Conservation (phyloP, 2,329 filamentous ascomycete species). For the Pseudogymnoascus sp. region DNA sequence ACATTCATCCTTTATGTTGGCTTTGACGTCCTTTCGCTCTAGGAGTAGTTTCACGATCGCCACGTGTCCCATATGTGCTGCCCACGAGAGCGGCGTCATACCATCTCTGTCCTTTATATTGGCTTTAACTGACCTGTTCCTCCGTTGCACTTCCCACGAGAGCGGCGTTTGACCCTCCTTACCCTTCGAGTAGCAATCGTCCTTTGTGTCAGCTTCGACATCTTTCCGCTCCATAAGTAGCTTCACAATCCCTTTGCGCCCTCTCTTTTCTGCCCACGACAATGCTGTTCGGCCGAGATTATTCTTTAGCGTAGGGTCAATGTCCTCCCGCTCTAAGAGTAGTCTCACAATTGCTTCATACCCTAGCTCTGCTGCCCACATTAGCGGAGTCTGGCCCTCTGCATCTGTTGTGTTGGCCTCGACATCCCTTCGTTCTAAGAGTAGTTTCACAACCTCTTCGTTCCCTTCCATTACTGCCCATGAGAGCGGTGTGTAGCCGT, state of each 20-base stretch:
- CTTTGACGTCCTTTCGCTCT: not conserved
- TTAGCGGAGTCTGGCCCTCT: slow-evolving; percentile 4
- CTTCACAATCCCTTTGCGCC: not conserved
- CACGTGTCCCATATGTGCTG: not conserved
- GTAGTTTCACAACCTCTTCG: not conserved
- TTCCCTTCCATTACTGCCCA: not conserved
- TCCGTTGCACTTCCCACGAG: not conserved
- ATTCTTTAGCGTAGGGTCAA: not conserved
- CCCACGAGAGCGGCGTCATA: not conserved
- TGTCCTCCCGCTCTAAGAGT: not conserved
- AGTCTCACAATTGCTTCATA: not conserved
- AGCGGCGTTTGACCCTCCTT: not conserved
- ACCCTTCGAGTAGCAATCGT: not conserved
- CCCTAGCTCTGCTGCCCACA: not conserved
- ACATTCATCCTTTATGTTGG: too few species aligned
- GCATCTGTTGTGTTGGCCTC: not conserved
- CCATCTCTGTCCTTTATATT: not conserved
- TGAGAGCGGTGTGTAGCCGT: not conserved
- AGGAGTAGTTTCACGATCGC: not conserved
- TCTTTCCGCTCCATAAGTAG: not conserved
- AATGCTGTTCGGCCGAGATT: not conserved
- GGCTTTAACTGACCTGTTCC: not conserved
- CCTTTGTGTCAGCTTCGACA: not conserved
- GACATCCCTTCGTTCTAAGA: not conserved
- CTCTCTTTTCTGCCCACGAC: not conserved